Evolutionary conservation across 768 basidiomycete species (phyloP).

Genomic region (Sarcodon sp.): DNA sequence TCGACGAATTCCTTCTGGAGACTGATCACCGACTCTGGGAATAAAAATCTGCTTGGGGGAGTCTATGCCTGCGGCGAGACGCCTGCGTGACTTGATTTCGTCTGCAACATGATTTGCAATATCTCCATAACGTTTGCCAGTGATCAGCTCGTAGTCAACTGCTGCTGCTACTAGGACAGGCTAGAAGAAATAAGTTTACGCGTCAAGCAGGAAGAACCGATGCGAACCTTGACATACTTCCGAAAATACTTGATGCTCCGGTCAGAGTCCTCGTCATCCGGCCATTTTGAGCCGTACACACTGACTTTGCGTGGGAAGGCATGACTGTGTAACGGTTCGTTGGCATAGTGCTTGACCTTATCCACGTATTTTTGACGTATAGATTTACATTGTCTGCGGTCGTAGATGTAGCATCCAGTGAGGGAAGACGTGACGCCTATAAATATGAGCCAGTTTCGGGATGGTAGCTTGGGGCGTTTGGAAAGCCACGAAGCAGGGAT

Average conservation of each 20-base stretch:
- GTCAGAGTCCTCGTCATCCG: constrained; percentile 88
- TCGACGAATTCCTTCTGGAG: constrained; percentile 36
- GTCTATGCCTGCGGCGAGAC: constrained; percentile 55
- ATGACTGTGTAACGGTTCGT: constrained; percentile 48
- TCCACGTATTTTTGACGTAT: constrained; percentile 72
- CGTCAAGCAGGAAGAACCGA: constrained; percentile 6
- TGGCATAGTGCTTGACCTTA: constrained; percentile 66
- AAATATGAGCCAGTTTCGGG: constrained; percentile 92
- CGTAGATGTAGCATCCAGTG: constrained; percentile 70
- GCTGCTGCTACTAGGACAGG: constrained; percentile 91
- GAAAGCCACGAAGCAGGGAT: constrained; percentile 66
- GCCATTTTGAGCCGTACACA: constrained; percentile 86
- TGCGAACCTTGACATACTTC: constrained; percentile 89
- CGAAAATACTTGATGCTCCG: constrained; percentile 81
- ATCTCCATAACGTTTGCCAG: constrained; percentile 78
- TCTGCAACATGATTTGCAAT: constrained; percentile 67
- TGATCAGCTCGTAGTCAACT: constrained; percentile 78
- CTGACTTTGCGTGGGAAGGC: constrained; percentile 68
- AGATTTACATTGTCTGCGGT: constrained; percentile 66
- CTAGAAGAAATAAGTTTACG: constrained; percentile 26
- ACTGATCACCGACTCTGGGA: constrained; percentile 25
- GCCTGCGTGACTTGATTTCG: constrained; percentile 57
- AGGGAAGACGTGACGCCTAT: constrained; percentile 61
- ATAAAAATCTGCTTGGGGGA: constrained; percentile 28
- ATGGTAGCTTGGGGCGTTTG: constrained; percentile 78